These are phyloP conservation scores for Puccinia triticina DNA, from an alignment of 1,284 basidiomycete genomes.

Conservation along the genomic window DNA sequence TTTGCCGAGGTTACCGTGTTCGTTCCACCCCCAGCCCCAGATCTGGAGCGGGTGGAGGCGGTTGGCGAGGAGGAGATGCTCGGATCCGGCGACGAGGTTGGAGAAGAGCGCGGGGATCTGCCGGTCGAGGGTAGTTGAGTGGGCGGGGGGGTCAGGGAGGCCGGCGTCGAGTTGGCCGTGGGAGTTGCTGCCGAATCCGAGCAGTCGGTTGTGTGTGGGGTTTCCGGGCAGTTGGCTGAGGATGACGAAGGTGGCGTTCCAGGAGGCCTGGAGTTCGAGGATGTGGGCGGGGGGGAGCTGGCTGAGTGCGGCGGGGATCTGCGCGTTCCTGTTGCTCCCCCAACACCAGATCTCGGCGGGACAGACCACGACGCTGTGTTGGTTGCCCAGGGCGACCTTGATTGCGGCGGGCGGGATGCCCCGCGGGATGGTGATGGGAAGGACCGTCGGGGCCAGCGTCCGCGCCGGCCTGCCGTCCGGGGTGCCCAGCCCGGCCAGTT, in stretches of 20 bases:
- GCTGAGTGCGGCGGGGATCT: background rate
- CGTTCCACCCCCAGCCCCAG: slow-evolving; percentile 51
- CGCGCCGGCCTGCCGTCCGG: background rate
- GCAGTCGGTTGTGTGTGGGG: background rate
- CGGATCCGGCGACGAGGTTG: slow-evolving; percentile 15
- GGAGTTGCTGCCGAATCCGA: slow-evolving; percentile 29
- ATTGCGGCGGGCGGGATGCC: background rate
- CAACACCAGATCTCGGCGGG: slow-evolving; percentile 11
- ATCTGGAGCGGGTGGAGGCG: background rate
- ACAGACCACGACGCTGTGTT: slow-evolving; percentile 38
- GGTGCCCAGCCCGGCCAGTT: background rate
- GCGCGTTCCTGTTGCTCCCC: slow-evolving; percentile 5
- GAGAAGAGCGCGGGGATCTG: background rate
- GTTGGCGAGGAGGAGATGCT: slow-evolving; percentile 9
- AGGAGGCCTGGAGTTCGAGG: slow-evolving; percentile 10
- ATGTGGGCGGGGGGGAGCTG: background rate
- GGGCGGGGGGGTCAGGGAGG: background rate
- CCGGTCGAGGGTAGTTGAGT: background rate
- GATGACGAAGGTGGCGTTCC: slow-evolving; percentile 46
- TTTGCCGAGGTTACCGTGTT: slow-evolving; percentile 45
- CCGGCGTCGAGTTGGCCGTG: slow-evolving; percentile 32
- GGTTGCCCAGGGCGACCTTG: slow-evolving; percentile 28
- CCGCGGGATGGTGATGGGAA: background rate
- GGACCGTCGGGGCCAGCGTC: background rate
- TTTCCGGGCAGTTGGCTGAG: background rate